These are phyloP conservation scores for Podila horticola DNA, from an alignment of 192 early-diverging fungal genomes.

Conservation along the genomic window DNA sequence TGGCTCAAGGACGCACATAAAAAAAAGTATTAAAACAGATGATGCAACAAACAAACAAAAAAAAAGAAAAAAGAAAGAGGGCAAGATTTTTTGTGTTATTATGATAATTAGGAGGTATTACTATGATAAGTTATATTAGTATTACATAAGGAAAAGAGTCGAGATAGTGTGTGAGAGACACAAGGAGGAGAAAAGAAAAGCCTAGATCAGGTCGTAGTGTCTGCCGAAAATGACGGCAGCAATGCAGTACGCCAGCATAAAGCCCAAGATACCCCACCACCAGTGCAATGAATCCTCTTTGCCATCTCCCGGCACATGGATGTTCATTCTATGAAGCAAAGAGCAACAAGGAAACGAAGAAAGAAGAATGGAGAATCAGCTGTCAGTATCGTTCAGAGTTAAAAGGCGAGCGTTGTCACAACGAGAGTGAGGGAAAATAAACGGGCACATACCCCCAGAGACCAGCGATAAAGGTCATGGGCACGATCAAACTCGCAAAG, in stretches of 20 bases:
- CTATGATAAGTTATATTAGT: too few relatives aligned
- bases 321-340: slow-evolving; percentile 59
- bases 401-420: background rate
- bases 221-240: slow-evolving; percentile 32
- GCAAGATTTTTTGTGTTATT: too few relatives aligned
- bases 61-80: too few relatives aligned
- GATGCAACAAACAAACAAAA: too few relatives aligned
- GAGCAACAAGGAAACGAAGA: background rate
- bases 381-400: background rate
- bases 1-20: too few relatives aligned
- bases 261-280: slow-evolving; percentile 23
- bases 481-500: slow-evolving; percentile 62
- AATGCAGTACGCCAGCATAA: slow-evolving; percentile 30
- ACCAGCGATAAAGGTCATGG: slow-evolving; percentile 71
- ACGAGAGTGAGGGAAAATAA: background rate
- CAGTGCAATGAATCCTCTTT: slow-evolving; percentile 15
- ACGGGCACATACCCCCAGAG: slow-evolving; percentile 59
- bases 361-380: background rate
- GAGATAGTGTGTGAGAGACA: too few relatives aligned
- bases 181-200: background rate
- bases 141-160: background rate
- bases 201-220: slow-evolving; percentile 39
- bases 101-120: too few relatives aligned
- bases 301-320: slow-evolving; percentile 67
- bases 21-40: too few relatives aligned